phyloP scores from a whole-genome alignment of 2,329 filamentous ascomycete species.

The Myriosclerotinia duriaeana region DNA sequence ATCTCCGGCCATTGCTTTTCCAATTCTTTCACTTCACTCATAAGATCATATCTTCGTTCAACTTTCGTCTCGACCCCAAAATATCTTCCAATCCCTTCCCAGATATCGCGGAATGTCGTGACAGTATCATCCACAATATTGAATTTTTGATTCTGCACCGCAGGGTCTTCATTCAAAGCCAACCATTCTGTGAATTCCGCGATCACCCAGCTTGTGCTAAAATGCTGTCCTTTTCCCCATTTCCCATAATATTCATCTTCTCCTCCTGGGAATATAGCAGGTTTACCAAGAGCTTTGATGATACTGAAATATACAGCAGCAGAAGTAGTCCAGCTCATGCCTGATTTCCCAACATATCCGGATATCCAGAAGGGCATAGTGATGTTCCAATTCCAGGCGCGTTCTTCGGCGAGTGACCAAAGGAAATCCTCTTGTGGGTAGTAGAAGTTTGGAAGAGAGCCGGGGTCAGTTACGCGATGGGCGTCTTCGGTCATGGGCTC shows the following conservation, averaged over 20 bases:
- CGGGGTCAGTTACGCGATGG: slow-evolving; percentile 1
- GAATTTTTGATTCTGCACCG: slow-evolving; percentile 9
- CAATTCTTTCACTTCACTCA: slow-evolving; percentile 11
- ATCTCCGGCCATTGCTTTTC: slow-evolving; percentile 7
- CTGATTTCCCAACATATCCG: neutral
- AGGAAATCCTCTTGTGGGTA: slow-evolving; percentile 18
- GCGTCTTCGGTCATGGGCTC: slow-evolving; percentile 7
- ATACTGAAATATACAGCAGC: slow-evolving; percentile 18
- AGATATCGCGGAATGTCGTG: slow-evolving; percentile 11
- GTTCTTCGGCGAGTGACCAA: neutral
- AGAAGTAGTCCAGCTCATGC: neutral
- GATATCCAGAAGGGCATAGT: slow-evolving; percentile 21
- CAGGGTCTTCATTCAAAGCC: neutral
- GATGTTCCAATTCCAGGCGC: slow-evolving; percentile 15
- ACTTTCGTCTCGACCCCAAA: slow-evolving; percentile 13
- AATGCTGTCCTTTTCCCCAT: slow-evolving; percentile 5
- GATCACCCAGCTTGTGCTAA: neutral
- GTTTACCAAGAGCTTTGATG: neutral
- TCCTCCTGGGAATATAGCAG: slow-evolving; percentile 4
- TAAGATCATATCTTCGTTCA: neutral
- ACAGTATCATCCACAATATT: slow-evolving; percentile 22
- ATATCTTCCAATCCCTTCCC: slow-evolving; percentile 11
- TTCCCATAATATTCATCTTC: neutral
- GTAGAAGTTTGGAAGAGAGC: slow-evolving; percentile 13
- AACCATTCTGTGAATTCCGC: slow-evolving; percentile 12